phyloP scores from a whole-genome alignment of 371 early-diverging fungal genomes.

The Mortierella sp. region DNA sequence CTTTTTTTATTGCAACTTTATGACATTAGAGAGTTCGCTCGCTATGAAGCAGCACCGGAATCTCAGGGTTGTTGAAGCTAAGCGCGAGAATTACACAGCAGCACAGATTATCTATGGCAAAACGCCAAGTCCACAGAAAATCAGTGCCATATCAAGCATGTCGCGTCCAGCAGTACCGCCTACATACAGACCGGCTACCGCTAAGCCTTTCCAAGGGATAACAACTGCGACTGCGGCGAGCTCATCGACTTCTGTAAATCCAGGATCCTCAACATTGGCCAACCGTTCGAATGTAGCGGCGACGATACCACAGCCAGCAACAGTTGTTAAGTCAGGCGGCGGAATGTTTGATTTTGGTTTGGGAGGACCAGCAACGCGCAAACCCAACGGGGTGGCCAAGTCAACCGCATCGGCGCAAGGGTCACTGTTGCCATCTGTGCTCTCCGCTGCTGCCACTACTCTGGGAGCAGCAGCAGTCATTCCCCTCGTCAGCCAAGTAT shows the following conservation, averaged over 20 bases:
- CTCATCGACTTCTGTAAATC: background rate
- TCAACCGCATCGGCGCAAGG: background rate
- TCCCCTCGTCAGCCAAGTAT: background rate
- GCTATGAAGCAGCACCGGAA: slow-evolving; percentile 39
- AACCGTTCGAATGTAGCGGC: background rate
- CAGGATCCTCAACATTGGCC: background rate
- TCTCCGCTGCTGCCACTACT: background rate
- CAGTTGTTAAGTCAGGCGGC: background rate
- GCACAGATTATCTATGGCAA: slow-evolving; percentile 43
- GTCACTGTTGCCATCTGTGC: background rate
- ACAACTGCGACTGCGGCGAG: background rate
- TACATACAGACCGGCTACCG: background rate
- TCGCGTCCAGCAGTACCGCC: background rate
- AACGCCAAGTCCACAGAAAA: slow-evolving; percentile 29
- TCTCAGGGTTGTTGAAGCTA: slow-evolving; percentile 44
- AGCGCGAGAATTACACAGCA: slow-evolving; percentile 28
- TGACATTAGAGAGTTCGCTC: slow-evolving; percentile 22
- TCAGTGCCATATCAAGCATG: background rate
- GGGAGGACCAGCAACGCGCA: background rate
- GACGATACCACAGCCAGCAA: background rate
- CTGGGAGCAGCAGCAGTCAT: background rate
- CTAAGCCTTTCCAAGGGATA: background rate
- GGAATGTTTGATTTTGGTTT: slow-evolving; percentile 15
- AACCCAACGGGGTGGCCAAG: background rate
- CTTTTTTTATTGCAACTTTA: background rate